Conservation (phyloP, 495 filamentous ascomycete genomes). For the Thermothielavioides terrestris region DNA sequence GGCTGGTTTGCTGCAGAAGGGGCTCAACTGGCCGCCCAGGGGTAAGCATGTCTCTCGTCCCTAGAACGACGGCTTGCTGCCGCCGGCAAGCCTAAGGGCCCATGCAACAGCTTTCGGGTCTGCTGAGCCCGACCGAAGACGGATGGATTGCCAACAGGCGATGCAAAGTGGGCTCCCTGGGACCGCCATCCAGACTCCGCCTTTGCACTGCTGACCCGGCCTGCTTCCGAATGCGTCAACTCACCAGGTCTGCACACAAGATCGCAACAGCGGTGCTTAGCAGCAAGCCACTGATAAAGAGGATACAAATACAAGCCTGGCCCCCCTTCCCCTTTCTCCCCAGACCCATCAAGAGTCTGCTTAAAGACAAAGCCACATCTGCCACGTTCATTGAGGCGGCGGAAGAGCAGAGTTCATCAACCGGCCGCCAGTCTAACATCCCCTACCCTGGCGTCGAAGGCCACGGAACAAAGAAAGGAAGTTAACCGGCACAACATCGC, state of each 20-base stretch:
- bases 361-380: constrained; percentile 24
- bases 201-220: constrained; percentile 8
- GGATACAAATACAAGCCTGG: constrained; percentile 25
- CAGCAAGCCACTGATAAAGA: constrained; percentile 18
- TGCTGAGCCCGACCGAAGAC: constrained; percentile 12
- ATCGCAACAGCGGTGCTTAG: constrained; percentile 3
- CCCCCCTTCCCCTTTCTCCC: constrained; percentile 16
- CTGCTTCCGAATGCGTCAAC: constrained; percentile 25
- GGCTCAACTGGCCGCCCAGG: background rate
- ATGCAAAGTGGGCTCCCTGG: constrained; percentile 6
- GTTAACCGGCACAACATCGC: background rate
- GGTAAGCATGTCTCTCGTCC: background rate
- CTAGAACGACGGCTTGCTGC: constrained; percentile 10
- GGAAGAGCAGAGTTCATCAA: constrained; percentile 13
- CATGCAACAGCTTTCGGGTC: constrained; percentile 6
- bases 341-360: constrained; percentile 12
- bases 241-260: constrained; percentile 6
- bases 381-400: constrained; percentile 18
- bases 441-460: constrained; percentile 8
- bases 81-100: constrained; percentile 2
- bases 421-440: constrained; percentile 5
- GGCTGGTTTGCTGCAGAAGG: constrained; percentile 6
- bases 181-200: constrained; percentile 10
- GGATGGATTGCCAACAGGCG: constrained; percentile 13
- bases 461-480: constrained; percentile 14